Conservation (phyloP, 2,329 filamentous ascomycete genomes). For the Aspergillus sp. region DNA sequence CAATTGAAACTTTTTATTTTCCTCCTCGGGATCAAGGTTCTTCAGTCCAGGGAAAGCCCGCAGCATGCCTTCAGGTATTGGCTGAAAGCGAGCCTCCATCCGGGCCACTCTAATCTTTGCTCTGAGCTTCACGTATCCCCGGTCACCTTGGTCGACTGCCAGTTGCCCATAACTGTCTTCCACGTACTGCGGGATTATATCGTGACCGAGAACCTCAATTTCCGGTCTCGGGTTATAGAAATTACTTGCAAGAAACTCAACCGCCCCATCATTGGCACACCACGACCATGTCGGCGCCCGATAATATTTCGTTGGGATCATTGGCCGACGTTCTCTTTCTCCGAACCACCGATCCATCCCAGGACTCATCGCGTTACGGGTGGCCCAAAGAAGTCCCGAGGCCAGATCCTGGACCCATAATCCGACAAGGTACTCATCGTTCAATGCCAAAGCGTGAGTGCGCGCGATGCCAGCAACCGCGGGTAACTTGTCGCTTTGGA, state of each 20-base stretch:
- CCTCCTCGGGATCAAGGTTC: neutral
- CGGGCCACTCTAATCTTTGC: neutral
- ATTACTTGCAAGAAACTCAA: neutral
- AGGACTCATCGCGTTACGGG: neutral
- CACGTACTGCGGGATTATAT: neutral
- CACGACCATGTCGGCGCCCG: neutral
- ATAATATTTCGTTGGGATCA: neutral
- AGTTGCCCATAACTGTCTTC: neutral
- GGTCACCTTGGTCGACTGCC: neutral
- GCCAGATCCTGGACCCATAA: neutral
- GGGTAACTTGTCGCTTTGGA: neutral
- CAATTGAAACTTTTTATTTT: neutral
- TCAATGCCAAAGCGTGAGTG: neutral
- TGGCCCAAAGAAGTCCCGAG: neutral
- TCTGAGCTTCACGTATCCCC: neutral
- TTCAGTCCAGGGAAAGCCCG: neutral
- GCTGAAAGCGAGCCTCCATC: neutral
- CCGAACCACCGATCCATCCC: neutral
- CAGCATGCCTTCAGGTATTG: neutral
- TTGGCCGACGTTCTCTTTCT: neutral
- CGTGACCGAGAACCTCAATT: neutral
- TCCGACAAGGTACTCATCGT: neutral
- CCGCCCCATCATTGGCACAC: neutral
- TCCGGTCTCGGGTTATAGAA: neutral
- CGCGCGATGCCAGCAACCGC: neutral